Evolutionary conservation across 768 basidiomycete species (phyloP), one percentile per base, ranked within the genome.

Genomic region (Trametopsis cervina): DNA sequence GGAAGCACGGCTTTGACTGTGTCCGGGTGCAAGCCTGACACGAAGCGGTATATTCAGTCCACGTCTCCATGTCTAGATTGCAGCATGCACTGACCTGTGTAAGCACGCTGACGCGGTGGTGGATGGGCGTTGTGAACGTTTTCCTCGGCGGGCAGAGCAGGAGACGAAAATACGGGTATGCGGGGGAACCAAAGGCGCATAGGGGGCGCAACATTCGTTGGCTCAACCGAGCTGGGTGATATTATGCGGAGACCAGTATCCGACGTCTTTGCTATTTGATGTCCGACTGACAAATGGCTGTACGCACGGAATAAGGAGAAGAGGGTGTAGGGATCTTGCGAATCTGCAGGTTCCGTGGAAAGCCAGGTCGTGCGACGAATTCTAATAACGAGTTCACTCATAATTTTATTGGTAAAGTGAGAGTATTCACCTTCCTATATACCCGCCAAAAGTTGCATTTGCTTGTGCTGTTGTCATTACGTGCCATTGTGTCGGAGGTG

Each of bases 251-350:
- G 41, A 3, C 56, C 57, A 26, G 59, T 52, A 1, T 59, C 50
- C 4, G 56, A 60, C 10, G 58, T 55, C 43, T 53, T 53, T 13
- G 60, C 53, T 18, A 52, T 35, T 4, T 55, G 46, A 20, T 54
- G 41, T 22, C 56, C 10, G 3, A 50, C 51, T 9, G 44, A 29
- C 44, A 58, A 50, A n/a, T 58, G 50, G 49, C 79, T 79, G 64
- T 91, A 85, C 0, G 78, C 79, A 38, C 85, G 76, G 83, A 84
- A 87, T 26, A 95, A 70, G 4, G 89, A 77, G 25, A 90, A 75
- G 46, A 91, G 66, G 2, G 88, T 83, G 50, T 82, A 77, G 51
- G 85, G 81, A 61, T 83, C 83, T 74, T 63, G 46, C 17, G 52
- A 43, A 44, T 55, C 53, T 41, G 60, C 53, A 17, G 29, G 51